These are phyloP conservation scores for Chlorella vulgaris DNA, from an alignment of 139 green algal genomes.

Conservation along the genomic window DNA sequence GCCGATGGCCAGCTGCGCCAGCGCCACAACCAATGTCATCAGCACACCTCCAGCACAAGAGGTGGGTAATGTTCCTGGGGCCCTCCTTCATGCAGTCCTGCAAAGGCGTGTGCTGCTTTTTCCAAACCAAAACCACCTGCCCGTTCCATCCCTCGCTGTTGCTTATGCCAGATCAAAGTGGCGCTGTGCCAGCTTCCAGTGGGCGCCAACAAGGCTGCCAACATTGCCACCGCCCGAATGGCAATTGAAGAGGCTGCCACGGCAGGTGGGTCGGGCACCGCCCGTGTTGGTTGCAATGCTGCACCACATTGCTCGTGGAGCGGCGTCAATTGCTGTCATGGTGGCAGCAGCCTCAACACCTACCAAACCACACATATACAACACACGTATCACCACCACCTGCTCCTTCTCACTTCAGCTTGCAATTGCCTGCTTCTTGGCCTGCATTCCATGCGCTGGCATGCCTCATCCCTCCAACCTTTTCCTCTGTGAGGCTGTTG, in stretches of 20 bases:
- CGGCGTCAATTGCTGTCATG: no score
- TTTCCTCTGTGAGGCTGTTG: no score
- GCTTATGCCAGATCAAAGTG: conserved; percentile 79
- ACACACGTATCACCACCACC: no score
- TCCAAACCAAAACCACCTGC: no score
- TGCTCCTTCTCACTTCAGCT: no score
- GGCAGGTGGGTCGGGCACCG: conserved; percentile 33
- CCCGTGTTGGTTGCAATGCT: background rate
- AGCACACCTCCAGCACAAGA: background rate
- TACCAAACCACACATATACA: no score
- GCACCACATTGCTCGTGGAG: no score
- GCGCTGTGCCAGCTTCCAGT: conserved; percentile 92
- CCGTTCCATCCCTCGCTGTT: background rate
- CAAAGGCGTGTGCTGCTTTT: background rate
- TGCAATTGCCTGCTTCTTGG: no score
- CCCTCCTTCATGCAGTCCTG: background rate
- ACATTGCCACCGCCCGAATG: conserved; percentile 73
- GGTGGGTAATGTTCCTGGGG: background rate
- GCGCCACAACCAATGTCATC: background rate
- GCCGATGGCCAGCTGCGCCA: background rate
- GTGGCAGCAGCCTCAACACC: no score
- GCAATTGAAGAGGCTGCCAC: conserved; percentile 74
- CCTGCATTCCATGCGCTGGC: no score
- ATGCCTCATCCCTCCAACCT: no score
- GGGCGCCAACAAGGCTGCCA: conserved; percentile 80